Conservation (phyloP, 2,329 filamentous ascomycete species). For the Graphilbum fragrans region DNA sequence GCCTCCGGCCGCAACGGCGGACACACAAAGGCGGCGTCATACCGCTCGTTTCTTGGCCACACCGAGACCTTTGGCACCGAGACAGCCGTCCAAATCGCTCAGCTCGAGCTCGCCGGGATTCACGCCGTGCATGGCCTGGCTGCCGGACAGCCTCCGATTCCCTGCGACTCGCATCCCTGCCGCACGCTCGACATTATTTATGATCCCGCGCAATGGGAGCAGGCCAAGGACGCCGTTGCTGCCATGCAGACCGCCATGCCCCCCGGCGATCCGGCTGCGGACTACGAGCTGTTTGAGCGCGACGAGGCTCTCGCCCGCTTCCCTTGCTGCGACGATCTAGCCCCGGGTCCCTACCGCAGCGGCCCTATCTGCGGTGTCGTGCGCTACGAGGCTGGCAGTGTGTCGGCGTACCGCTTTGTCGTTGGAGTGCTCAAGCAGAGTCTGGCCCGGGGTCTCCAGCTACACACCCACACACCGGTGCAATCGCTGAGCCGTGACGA, state of each 20-base stretch:
- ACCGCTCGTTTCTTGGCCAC: slow-evolving; percentile 37
- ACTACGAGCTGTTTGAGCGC: slow-evolving; percentile 29
- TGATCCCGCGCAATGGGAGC: slow-evolving; percentile 28
- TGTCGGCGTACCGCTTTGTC: slow-evolving; percentile 26
- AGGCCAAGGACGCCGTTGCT: slow-evolving; percentile 24
- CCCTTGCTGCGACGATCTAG: slow-evolving; percentile 17
- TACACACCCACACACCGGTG: slow-evolving; percentile 41
- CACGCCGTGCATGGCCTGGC: slow-evolving; percentile 42
- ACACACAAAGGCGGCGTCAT: slow-evolving; percentile 30
- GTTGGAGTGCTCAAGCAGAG: slow-evolving; percentile 31
- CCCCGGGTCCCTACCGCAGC: slow-evolving; percentile 10
- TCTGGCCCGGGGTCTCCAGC: slow-evolving; percentile 29
- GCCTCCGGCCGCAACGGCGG: slow-evolving; percentile 49
- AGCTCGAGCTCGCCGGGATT: slow-evolving; percentile 40
- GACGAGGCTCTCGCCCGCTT: slow-evolving; percentile 29
- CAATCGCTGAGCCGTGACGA: slow-evolving; percentile 11
- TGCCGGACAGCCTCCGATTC: slow-evolving; percentile 20
- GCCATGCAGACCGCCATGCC: slow-evolving; percentile 33
- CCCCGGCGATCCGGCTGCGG: slow-evolving; percentile 22
- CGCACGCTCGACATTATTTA: slow-evolving; percentile 48
- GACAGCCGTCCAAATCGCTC: slow-evolving; percentile 36
- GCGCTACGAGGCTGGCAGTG: slow-evolving; percentile 29
- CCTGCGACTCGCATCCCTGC: slow-evolving; percentile 35
- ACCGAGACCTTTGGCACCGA: slow-evolving; percentile 28
- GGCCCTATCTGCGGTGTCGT: slow-evolving; percentile 28